Conservation (phyloP, 345 rosid species). For the Populus alba region DNA sequence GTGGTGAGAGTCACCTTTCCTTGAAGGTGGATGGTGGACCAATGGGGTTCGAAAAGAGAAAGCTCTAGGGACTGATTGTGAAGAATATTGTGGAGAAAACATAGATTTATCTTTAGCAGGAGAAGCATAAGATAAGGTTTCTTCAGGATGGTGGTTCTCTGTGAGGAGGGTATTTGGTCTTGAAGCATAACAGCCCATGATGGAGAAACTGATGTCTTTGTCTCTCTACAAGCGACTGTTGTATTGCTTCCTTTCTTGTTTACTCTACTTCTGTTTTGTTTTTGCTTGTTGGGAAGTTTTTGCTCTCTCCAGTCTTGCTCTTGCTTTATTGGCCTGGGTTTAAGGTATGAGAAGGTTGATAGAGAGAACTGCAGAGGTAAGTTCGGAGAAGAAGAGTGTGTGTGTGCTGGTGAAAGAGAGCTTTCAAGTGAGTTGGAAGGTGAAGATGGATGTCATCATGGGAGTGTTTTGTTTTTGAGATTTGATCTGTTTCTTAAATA, state of each 20-base stretch:
- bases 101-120: conserved; percentile 20
- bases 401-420: conserved; percentile 39
- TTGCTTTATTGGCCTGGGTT: background rate
- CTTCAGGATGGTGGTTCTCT: conserved; percentile 11
- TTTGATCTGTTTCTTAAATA: conserved; percentile 2
- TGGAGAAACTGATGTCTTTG: background rate
- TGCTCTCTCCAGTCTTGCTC: no score
- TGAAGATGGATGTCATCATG: conserved; percentile 31
- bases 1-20: conserved; percentile 84
- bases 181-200: conserved; percentile 82
- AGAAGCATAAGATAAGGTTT: conserved; percentile 13
- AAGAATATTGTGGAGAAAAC: conserved; percentile 14
- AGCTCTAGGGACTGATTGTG: conserved; percentile 36
- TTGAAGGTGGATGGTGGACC: conserved; percentile 82
- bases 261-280: background rate
- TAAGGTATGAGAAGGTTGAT: background rate
- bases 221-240: conserved; percentile 3
- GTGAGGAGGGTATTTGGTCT: conserved; percentile 28
- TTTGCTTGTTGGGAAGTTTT: background rate
- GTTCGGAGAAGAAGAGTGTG: conserved; percentile 8
- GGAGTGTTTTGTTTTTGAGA: no score
- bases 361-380: conserved; percentile 1
- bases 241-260: background rate
- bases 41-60: conserved; percentile 65
- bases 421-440: conserved; percentile 51